Percentiles rank a stretch among this genome's conserved stretches.
Conservation (phyloP, 352 stramenopile genomes). For the Globisporangium irregulare region DNA sequence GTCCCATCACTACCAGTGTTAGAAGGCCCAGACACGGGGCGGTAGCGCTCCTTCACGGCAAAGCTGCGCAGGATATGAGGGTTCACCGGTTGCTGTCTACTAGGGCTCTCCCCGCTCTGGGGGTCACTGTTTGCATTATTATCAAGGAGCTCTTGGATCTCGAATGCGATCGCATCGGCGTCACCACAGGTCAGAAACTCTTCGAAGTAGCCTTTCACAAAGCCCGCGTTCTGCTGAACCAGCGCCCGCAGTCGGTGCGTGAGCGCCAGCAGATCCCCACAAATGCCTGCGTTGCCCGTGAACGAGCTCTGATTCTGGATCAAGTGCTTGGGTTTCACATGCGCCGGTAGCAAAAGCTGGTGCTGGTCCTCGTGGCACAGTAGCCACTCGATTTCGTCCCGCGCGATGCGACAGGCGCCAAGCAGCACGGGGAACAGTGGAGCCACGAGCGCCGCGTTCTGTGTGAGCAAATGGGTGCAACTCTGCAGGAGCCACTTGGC, state of each 20-base stretch:
- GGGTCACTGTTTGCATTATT: too few relatives aligned
- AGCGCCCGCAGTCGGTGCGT: constrained; percentile 26
- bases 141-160: constrained; percentile 24
- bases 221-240: constrained; percentile 19
- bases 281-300: constrained; percentile 13
- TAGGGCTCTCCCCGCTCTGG: constrained; percentile 6
- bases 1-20: not conserved
- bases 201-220: constrained; percentile 38
- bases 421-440: constrained; percentile 51
- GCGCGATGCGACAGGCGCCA: constrained; percentile 26
- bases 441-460: constrained; percentile 37
- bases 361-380: constrained; percentile 28
- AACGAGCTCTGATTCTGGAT: constrained; percentile 28
- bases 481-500: constrained; percentile 35
- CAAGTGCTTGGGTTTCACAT: constrained; percentile 54
- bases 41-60: constrained; percentile 27
- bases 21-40: constrained; percentile 16
- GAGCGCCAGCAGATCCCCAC: constrained; percentile 23
- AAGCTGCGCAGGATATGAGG: constrained; percentile 43
- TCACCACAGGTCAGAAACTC: constrained; percentile 41
- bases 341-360: constrained; percentile 32
- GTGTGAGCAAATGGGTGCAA: constrained; percentile 32
- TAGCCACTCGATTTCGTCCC: constrained; percentile 55
- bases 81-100: not conserved
- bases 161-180: constrained; percentile 42